Evolutionary conservation across 257 asterid species (phyloP), one percentile per base, ranked within the genome.

Genomic region (Paulownia fortunei): DNA sequence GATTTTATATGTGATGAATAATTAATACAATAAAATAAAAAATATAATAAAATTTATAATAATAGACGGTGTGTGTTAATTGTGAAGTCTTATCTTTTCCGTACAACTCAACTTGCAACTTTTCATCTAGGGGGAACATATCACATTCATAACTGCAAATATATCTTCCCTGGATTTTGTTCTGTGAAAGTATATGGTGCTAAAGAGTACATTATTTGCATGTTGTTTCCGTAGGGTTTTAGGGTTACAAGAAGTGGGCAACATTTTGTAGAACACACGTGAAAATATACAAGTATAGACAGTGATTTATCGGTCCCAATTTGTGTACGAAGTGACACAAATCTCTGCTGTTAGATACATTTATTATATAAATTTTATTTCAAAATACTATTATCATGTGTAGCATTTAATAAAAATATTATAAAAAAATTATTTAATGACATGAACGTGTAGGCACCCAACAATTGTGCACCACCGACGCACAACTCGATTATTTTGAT

Each of bases 91-190:
- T 65, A 65, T 65, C 79, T 44, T 65, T 59, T 37, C 64, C 64
- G 71, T 79, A 64, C 79, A 8, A 19, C 63, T 52, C 79, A 71
- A 77, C 61, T 77, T 77, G 76, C 82, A 78, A 69, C 64, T 46
- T 70, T 68, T 8, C 16, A 30, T 5, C 30, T 49, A 4, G 59
- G 5, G 63, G 39, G 37, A 47, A 63, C 66, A 76, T 37, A 44
- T 69, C 62, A 15, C 72, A 23, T 27, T 77, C 76, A 23, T 23
- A 34, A 52, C 58, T 37, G 46, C 41, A 13, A 74, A 42, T 62
- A 16, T 69, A 78, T 78, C 72, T 69, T 56, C 54, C 41, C 54
- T 8, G 55, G 81, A 77, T 68, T 77, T 42, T 32, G 52, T 77
- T 55, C 52, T 44, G 18, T n/a, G n/a, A 15, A 36, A 18, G 10